Percentiles rank a stretch among this genome's conserved stretches.
phyloP scores from a whole-genome alignment of 495 filamentous ascomycete species.

The Penicillium canescens region DNA sequence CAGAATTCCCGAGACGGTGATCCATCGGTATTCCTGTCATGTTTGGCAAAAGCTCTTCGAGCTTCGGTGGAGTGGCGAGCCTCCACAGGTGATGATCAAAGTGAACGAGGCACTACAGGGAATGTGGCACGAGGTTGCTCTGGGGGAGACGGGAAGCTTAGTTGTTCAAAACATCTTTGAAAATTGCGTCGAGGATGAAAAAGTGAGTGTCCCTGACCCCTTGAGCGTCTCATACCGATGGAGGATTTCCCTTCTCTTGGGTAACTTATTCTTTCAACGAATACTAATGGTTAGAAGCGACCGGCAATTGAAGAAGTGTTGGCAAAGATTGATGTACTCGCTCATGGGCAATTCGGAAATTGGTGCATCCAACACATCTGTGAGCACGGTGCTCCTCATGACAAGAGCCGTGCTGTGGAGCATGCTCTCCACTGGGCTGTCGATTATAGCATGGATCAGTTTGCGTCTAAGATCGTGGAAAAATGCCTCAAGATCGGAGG shows the following conservation, averaged over 20 bases:
- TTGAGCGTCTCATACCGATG: neutral
- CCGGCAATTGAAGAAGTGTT: conserved; percentile 96
- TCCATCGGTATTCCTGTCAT: conserved; percentile 97
- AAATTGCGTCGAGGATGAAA: conserved; percentile 98
- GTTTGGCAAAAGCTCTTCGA: conserved; percentile 99
- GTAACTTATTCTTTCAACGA: neutral
- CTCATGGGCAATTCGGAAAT: conserved; percentile 98
- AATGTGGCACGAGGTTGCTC: conserved; percentile 98
- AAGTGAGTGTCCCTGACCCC: conserved; percentile 55
- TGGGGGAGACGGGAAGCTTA: conserved; percentile 94
- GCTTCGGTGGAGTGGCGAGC: conserved; percentile 89
- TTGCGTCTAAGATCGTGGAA: conserved; percentile 98
- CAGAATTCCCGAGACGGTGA: conserved; percentile 95
- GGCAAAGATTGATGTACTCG: conserved; percentile 88
- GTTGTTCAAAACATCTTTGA: conserved; percentile 99
- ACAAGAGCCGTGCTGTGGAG: conserved; percentile 90
- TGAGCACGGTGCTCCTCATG: conserved; percentile 89
- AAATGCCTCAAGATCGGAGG: conserved; percentile 98
- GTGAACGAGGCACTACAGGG: conserved; percentile 94
- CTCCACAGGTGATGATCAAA: conserved; percentile 97
- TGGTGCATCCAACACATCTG: conserved; percentile 99
- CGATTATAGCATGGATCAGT: conserved; percentile 99
- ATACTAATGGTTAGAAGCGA: conserved; percentile 60
- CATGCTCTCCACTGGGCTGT: conserved; percentile 90
- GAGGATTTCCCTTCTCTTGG: neutral